A percentile compares a stretch with the other conserved stretches of the same genome.
These are phyloP conservation scores for Plenodomus lindquistii DNA, from an alignment of 2,329 filamentous ascomycete genomes.

Conservation along the genomic window DNA sequence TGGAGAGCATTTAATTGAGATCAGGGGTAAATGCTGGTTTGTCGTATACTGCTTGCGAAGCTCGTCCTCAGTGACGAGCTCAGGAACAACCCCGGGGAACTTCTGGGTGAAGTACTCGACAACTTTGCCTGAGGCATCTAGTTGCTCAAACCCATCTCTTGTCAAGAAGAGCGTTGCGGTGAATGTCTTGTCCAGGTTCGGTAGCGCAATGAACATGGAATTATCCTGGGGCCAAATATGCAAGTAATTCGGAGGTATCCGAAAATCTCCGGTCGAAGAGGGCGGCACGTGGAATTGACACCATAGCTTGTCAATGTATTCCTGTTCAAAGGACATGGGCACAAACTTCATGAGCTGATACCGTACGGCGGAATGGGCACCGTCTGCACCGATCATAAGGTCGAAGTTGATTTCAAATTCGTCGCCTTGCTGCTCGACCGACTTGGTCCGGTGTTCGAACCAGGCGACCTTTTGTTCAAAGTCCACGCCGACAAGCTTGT, in stretches of 20 bases:
- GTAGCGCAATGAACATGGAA: slow-evolving; percentile 99
- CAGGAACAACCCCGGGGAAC: slow-evolving; percentile 80
- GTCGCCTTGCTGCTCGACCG: slow-evolving; percentile 27
- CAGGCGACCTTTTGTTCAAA: slow-evolving; percentile 79
- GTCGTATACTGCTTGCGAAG: slow-evolving; percentile 74
- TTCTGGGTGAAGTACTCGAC: slow-evolving; percentile 76
- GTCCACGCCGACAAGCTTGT: slow-evolving; percentile 90
- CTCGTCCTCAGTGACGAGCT: slow-evolving; percentile 67
- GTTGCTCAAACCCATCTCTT: slow-evolving; percentile 65
- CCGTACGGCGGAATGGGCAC: slow-evolving; percentile 87
- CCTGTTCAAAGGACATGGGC: slow-evolving; percentile 86
- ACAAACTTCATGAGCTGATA: slow-evolving; percentile 96
- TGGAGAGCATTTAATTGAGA: slow-evolving; percentile 89
- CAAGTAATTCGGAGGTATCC: slow-evolving; percentile 87
- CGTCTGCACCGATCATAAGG: slow-evolving; percentile 91
- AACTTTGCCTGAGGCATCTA: slow-evolving; percentile 67
- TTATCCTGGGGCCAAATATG: slow-evolving; percentile 96
- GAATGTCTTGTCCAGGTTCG: slow-evolving; percentile 84
- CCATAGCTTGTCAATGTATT: slow-evolving; percentile 96
- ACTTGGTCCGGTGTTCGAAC: slow-evolving; percentile 67
- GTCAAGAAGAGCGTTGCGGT: slow-evolving; percentile 94
- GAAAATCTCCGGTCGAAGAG: slow-evolving; percentile 59
- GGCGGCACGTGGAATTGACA: slow-evolving; percentile 88
- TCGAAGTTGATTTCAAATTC: slow-evolving; percentile 90
- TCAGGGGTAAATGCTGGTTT: slow-evolving; percentile 90